Evolutionary conservation across 208 protist species (phyloP).

Genomic region (Trypanosoma melophagium): DNA sequence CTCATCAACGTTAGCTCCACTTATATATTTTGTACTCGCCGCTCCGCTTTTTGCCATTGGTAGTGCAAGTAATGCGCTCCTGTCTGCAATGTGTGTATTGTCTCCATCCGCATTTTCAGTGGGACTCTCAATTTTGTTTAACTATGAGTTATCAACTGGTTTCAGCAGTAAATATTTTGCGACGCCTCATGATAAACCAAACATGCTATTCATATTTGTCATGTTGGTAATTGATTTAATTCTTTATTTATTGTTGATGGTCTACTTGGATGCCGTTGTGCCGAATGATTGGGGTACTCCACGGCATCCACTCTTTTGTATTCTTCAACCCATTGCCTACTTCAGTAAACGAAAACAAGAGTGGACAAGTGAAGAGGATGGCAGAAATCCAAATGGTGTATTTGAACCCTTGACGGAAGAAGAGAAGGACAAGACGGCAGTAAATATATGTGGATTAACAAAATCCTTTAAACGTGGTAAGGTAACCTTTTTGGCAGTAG

Average conservation of each 20-base stretch:
- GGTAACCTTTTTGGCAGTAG: conserved; percentile 58
- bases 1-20: conserved; percentile 57
- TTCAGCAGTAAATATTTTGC: neutral
- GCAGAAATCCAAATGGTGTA: conserved; percentile 25
- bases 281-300: conserved; percentile 36
- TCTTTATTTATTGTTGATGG: conserved; percentile 36
- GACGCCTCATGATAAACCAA: conserved; percentile 1
- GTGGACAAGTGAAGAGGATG: conserved; percentile 10
- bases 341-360: conserved; percentile 1
- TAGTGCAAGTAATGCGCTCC: conserved; percentile 18
- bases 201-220: conserved; percentile 26
- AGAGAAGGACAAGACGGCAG: neutral
- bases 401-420: conserved; percentile 18
- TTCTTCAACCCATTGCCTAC: conserved; percentile 2
- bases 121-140: conserved; percentile 51
- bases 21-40: conserved; percentile 57
- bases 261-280: conserved; percentile 40
- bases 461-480: conserved; percentile 11
- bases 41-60: conserved; percentile 50
- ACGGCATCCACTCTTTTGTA: conserved; percentile 26
- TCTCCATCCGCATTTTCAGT: conserved; percentile 57
- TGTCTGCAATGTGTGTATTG: conserved; percentile 42
- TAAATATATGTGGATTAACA: conserved; percentile 14
- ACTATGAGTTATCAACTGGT: conserved; percentile 19
- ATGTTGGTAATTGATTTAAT: conserved; percentile 36